Evolutionary conservation across 1,284 basidiomycete genomes (phyloP).

Genomic region (Cerioporus squamosus): DNA sequence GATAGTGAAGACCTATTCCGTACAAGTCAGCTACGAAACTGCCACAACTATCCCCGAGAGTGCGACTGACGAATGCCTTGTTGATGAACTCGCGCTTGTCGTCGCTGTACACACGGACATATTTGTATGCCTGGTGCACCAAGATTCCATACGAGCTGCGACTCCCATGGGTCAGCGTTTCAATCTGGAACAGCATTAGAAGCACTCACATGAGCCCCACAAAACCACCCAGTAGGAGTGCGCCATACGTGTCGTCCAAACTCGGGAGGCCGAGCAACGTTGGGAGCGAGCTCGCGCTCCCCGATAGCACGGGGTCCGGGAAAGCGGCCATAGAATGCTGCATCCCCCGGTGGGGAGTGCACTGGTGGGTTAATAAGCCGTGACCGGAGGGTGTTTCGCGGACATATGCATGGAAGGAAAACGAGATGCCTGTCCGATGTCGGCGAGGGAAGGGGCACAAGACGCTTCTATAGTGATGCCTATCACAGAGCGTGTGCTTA

Average conservation of each 20-base stretch:
- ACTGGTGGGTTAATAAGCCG: too few species aligned
- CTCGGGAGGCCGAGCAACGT: background rate
- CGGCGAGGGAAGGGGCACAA: too few species aligned
- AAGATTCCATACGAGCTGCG: constrained; percentile 3
- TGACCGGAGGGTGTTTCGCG: too few species aligned
- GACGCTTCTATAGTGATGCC: too few species aligned
- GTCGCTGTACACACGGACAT: background rate
- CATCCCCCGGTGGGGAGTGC: too few species aligned
- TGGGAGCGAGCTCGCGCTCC: background rate
- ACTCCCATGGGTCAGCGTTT: background rate
- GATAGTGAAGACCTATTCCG: background rate
- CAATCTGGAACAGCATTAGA: background rate
- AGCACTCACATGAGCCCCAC: background rate
- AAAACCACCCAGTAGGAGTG: background rate
- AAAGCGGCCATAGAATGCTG: background rate
- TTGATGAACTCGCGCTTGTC: background rate
- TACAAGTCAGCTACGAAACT: background rate
- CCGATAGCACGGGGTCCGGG: background rate
- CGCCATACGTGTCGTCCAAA: constrained; percentile 1
- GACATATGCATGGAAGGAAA: too few species aligned
- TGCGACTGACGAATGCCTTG: background rate
- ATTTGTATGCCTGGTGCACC: constrained; percentile 6
- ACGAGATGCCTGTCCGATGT: too few species aligned
- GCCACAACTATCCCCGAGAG: background rate
- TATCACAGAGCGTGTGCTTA: too few species aligned